Evolutionary conservation across 495 filamentous ascomycete genomes (phyloP), one percentile per base, ranked within the genome.

Genomic region (Clohesyomyces aquaticus): DNA sequence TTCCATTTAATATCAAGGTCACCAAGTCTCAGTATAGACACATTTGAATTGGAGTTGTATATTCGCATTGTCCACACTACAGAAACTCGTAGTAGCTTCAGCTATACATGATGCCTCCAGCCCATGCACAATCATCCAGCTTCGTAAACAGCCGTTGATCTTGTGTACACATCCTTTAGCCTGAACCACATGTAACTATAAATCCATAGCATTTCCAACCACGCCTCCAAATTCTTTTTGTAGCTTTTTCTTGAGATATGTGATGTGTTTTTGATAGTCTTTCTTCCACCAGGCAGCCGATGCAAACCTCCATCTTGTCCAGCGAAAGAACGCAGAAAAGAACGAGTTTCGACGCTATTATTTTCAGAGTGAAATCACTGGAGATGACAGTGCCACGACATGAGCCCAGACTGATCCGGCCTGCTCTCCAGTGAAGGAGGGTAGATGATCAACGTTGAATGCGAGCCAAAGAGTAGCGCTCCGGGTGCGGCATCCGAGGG

Each of bases 361-460:
- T 54, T 55, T 11, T 25, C 16, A 18, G 27, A 53, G 50, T 28
- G 50, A n/a, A 21, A 27, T 53, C 1, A 48, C 27, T n/a, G 4
- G 38, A 21, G 19, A 45, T 38, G 21, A 50, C 11, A 11, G 22
- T 2, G 35, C 50, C 11, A 28, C 28, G 23, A 46, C 21, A 22
- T 50, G 23, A 22, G 51, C 54, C 63, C 55, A 67, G 68, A 64
- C 68, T 71, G 68, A 71, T 61, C 69, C 14, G 46, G 61, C 61
- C 54, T 29, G 48, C 42, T 12, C 47, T 27, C 45, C 35, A 51
- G 8, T 32, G 4, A 25, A 50, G 35, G 35, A 32, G 41, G 49
- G 27, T 54, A 45, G 59, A 29, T 66, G 69, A 71, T 71, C 66
- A 66, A 66, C 66, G 43, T 6, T 68, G 52, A 71, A 18, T 6